Conservation (phyloP, 1,284 basidiomycete genomes). For the Heterobasidion occidentale region DNA sequence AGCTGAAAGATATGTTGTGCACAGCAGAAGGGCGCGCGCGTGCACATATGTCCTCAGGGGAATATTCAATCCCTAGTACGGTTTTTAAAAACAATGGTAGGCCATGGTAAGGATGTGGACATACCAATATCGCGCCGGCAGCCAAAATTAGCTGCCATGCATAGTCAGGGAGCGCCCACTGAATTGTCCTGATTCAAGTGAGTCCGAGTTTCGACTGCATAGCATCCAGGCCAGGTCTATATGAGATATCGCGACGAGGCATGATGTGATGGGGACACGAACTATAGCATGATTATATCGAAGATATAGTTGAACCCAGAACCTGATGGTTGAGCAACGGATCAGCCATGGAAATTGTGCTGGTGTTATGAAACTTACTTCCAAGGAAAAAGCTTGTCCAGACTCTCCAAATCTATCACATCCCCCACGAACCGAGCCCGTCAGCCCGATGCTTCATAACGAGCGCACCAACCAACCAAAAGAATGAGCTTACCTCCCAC, state of each 20-base stretch:
- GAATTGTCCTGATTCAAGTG: conserved; percentile 61
- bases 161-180: conserved; percentile 56
- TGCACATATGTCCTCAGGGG: conserved; percentile 57
- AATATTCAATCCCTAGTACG: conserved; percentile 43
- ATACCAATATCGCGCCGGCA: conserved; percentile 49
- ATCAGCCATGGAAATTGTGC: background rate
- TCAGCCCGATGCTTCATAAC: background rate
- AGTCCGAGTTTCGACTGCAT: conserved; percentile 51
- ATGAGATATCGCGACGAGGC: background rate
- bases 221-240: background rate
- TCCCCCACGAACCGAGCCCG: background rate
- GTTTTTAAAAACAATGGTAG: background rate
- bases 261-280: conserved; percentile 15
- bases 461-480: too few species aligned
- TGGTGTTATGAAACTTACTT: conserved; percentile 33
- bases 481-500: conserved; percentile 41
- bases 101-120: conserved; percentile 19
- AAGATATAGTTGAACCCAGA: conserved; percentile 59
- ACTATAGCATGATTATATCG: conserved; percentile 76
- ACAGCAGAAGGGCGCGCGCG: conserved; percentile 60
- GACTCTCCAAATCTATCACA: conserved; percentile 63
- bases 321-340: conserved; percentile 26
- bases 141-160: conserved; percentile 68
- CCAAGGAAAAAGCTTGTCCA: conserved; percentile 76
- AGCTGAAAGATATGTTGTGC: conserved; percentile 62